Evolutionary conservation across 345 rosid species (phyloP).

Genomic region (Diplotaxis tenuifolia): DNA sequence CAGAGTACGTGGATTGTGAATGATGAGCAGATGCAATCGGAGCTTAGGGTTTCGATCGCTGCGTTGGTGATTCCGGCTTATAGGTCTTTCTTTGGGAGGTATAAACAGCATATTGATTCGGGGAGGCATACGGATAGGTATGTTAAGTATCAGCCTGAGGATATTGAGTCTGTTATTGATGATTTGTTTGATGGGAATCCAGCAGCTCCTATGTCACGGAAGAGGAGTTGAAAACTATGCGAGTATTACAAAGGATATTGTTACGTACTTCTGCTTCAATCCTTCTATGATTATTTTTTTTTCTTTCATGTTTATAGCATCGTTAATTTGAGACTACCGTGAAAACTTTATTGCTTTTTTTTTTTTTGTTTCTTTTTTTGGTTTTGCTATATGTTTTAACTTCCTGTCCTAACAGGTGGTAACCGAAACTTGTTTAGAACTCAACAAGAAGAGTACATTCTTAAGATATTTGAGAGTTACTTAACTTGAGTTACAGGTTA

Average conservation of each 20-base stretch:
- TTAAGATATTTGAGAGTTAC: neutral
- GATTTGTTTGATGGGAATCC: conserved; percentile 82
- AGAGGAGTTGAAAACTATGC: conserved; percentile 31
- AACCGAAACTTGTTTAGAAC: neutral
- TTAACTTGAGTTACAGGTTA: neutral
- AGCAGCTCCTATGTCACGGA: conserved; percentile 48
- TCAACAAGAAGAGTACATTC: neutral
- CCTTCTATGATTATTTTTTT: too few species aligned
- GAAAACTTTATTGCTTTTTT: conserved; percentile 12
- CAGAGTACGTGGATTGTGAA: conserved; percentile 86
- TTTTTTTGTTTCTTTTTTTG: conserved; percentile 9
- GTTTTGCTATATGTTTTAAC: neutral
- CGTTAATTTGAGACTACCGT: conserved; percentile 25
- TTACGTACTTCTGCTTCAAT: too few species aligned
- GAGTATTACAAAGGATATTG: neutral
- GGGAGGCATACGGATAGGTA: conserved; percentile 75
- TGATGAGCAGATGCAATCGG: conserved; percentile 85
- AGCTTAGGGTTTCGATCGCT: conserved; percentile 77
- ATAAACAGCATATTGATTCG: conserved; percentile 55
- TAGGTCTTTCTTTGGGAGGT: conserved; percentile 71
- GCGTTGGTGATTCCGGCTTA: conserved; percentile 87
- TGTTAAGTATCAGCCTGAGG: conserved; percentile 83
- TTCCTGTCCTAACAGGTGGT: conserved; percentile 7
- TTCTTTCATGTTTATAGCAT: conserved; percentile 30
- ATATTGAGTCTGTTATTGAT: conserved; percentile 64